A percentile compares a stretch with the other conserved stretches of the same genome.
Evolutionary conservation across 805 yeast species (phyloP).

Genomic region (Teunomyces panamensis): DNA sequence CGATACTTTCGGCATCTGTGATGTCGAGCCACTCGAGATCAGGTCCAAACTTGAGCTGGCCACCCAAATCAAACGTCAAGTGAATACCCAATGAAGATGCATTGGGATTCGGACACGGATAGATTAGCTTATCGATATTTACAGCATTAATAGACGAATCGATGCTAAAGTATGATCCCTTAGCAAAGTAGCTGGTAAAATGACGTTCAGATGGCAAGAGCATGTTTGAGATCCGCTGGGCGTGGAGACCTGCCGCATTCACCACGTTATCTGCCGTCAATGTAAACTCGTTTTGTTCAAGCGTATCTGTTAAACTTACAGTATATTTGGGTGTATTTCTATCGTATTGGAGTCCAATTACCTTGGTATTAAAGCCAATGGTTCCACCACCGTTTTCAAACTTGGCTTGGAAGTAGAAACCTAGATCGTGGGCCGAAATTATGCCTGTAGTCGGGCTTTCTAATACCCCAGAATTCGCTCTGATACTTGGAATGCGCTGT

Average conservation of each 20-base stretch:
- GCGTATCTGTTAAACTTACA: slow-evolving; percentile 26
- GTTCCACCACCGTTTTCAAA: slow-evolving; percentile 64
- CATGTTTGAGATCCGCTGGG: slow-evolving; percentile 69
- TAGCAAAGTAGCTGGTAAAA: slow-evolving; percentile 63
- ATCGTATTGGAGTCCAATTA: slow-evolving; percentile 37
- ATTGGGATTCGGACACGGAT: slow-evolving; percentile 72
- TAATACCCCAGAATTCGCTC: slow-evolving; percentile 59
- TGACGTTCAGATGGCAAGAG: slow-evolving; percentile 63
- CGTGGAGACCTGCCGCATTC: slow-evolving; percentile 78
- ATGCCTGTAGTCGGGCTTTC: slow-evolving; percentile 85
- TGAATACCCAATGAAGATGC: slow-evolving; percentile 85
- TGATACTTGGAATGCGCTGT: slow-evolving; percentile 61
- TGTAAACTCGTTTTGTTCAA: slow-evolving; percentile 27
- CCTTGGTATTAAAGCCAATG: slow-evolving; percentile 59
- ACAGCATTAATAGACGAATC: slow-evolving; percentile 36
- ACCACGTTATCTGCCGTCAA: slow-evolving; percentile 58
- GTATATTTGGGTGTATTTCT: slow-evolving; percentile 17
- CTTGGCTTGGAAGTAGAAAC: slow-evolving; percentile 53
- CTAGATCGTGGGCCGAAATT: slow-evolving; percentile 73
- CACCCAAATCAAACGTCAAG: slow-evolving; percentile 78
- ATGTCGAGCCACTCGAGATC: slow-evolving; percentile 76
- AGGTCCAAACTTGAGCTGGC: slow-evolving; percentile 81
- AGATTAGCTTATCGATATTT: slow-evolving; percentile 42
- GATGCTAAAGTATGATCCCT: slow-evolving; percentile 77
- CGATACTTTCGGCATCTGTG: slow-evolving; percentile 28